A percentile compares a stretch with the other conserved stretches of the same genome.
phyloP scores from a whole-genome alignment of 2,329 filamentous ascomycete species.

The Pseudogymnoascus sp. region DNA sequence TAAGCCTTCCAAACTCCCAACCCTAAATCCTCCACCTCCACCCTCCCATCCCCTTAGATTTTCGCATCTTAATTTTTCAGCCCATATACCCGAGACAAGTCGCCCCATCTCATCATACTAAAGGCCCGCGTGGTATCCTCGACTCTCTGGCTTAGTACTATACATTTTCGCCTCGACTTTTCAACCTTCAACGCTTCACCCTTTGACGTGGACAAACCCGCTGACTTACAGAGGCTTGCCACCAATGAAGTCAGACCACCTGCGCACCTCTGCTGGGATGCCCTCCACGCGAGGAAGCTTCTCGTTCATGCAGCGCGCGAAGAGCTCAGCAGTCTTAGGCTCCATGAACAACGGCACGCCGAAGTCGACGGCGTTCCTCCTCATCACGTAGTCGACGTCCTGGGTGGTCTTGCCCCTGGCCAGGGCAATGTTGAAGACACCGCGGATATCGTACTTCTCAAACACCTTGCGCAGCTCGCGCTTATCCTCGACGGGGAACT shows the following conservation, averaged over 20 bases:
- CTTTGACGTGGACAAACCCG: background rate
- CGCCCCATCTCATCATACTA: background rate
- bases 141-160: slow-evolving; percentile 6
- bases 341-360: slow-evolving; percentile 98
- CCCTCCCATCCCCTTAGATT: background rate
- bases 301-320: slow-evolving; percentile 93
- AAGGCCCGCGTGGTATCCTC: background rate
- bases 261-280: slow-evolving; percentile 82
- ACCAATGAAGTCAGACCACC: slow-evolving; percentile 93
- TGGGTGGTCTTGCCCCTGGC: slow-evolving; percentile 73
- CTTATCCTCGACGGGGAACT: slow-evolving; percentile 96
- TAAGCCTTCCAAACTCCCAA: slow-evolving; percentile 8
- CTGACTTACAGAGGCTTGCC: slow-evolving; percentile 63
- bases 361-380: slow-evolving; percentile 96
- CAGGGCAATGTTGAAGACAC: slow-evolving; percentile 90
- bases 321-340: slow-evolving; percentile 93
- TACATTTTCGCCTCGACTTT: slow-evolving; percentile 5
- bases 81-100: background rate
- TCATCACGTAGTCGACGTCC: slow-evolving; percentile 97
- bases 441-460: slow-evolving; percentile 91
- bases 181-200: slow-evolving; percentile 4
- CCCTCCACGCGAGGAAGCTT: slow-evolving; percentile 86
- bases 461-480: slow-evolving; percentile 89
- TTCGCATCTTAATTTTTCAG: background rate
- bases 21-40: background rate